Base-by-base conservation (phyloP, 768 basidiomycete genomes). In the Rhizopogon rudus region DNA sequence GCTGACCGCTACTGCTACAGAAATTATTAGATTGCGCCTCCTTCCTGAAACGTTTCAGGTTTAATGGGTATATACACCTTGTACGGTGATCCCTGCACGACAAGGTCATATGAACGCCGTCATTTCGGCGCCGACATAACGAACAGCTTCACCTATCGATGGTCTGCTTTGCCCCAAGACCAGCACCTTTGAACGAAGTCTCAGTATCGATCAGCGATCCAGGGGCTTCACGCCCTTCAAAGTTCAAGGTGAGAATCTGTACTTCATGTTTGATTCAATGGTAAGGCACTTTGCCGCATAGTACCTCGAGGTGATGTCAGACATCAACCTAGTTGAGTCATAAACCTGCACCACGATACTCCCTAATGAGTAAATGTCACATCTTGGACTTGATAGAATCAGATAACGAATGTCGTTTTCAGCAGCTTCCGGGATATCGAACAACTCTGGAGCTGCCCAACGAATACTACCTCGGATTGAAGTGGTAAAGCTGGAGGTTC, bases 371-470 rank as follows among this genome's bases (percentile, higher is more conserved):
- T 75, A 81, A 25, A 79, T 72, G 60, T 81, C 80, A 46, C 70
- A 75, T 44, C 62, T 44, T 2, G 50, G 50, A 12, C 4, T 51
- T 1, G 63, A 62, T 22, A 62, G 13, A 1, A 51, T n/a, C 5
- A 46, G 46, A 9, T 31, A 12, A 54, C 65, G 62, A n/a, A 54
- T 51, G 13, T 57, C 48, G 22, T 69, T 65, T 17, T 72, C 68
- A n/a, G 71, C 65, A 10, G 10, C 33, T 35, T 35, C 33, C 6
- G 59, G 58, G 20, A 66, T 39, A 5, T 61, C 64, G 53, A 75
- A 80, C 0, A 81, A 56, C 14, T 73, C 63, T 0, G 76, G 67
- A 53, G 78, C 79, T 10, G 75, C 75, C 77, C 79, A 80, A 1
- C 77, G 72, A 35, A 79, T 68, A 17, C 74, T 75, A 14, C 79